Evolutionary conservation across 208 protist species (phyloP).

Genomic region (Crithidia mellificae): DNA sequence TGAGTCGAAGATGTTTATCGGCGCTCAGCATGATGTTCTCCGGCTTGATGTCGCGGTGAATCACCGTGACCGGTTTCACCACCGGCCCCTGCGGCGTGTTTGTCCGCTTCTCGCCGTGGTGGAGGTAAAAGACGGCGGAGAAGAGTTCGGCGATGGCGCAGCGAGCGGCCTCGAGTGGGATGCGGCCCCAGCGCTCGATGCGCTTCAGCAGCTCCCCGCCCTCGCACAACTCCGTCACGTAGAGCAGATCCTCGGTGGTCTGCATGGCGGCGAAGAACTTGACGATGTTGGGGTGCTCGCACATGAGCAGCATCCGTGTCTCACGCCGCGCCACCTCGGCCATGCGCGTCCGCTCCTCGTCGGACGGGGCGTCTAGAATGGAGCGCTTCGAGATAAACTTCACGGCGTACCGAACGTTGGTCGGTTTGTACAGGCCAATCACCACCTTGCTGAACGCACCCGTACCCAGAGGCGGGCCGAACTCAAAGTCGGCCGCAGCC

Average conservation of each 20-base stretch:
- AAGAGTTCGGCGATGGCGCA: conserved; percentile 93
- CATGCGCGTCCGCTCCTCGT: conserved; percentile 85
- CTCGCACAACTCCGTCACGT: conserved; percentile 85
- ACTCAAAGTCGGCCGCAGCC: conserved; percentile 76
- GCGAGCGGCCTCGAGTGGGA: conserved; percentile 83
- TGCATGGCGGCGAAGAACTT: conserved; percentile 85
- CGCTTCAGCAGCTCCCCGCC: conserved; percentile 82
- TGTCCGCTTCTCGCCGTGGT: conserved; percentile 80
- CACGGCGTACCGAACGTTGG: conserved; percentile 68
- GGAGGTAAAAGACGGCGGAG: conserved; percentile 95
- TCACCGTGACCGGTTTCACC: conserved; percentile 64
- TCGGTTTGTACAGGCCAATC: conserved; percentile 69
- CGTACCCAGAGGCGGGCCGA: conserved; percentile 66
- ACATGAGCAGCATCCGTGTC: conserved; percentile 84
- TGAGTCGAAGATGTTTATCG: conserved; percentile 93
- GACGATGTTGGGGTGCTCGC: conserved; percentile 88
- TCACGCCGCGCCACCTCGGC: conserved; percentile 83
- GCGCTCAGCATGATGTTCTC: conserved; percentile 95
- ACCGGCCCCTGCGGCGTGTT: conserved; percentile 13
- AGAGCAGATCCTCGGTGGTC: conserved; percentile 81
- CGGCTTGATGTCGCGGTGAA: conserved; percentile 96
- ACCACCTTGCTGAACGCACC: conserved; percentile 91
- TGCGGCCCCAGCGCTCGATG: conserved; percentile 54
- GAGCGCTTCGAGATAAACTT: conserved; percentile 85
- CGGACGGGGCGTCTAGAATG: conserved; percentile 84